A percentile compares a stretch with the other conserved stretches of the same genome.
These are phyloP conservation scores for Trichoderma lentiforme DNA, from an alignment of 2,329 filamentous ascomycete genomes.

Conservation along the genomic window DNA sequence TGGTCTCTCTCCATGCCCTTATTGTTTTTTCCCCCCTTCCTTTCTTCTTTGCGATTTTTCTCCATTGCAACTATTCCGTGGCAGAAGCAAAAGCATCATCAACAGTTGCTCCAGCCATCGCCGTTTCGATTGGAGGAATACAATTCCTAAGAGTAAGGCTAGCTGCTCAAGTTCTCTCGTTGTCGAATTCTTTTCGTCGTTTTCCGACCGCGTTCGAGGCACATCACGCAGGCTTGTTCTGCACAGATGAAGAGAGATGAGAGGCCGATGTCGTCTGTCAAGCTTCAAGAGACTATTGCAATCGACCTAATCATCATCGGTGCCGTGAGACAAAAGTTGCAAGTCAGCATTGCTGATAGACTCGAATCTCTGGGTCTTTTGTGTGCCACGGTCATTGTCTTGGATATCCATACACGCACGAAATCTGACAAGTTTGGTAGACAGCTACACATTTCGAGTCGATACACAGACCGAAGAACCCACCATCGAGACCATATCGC, in stretches of 20 bases:
- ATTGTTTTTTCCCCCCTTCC: background rate
- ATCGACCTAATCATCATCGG: background rate
- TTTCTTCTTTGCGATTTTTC: background rate
- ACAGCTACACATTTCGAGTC: background rate
- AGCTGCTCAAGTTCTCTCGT: background rate
- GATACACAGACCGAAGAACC: background rate
- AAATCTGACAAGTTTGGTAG: background rate
- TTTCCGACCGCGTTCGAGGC: background rate
- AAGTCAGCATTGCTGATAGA: background rate
- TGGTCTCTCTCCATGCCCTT: background rate
- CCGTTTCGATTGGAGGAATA: background rate
- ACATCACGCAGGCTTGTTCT: background rate
- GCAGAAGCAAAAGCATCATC: background rate
- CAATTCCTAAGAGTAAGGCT: background rate
- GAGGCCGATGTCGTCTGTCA: background rate
- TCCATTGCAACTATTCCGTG: background rate
- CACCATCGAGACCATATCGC: background rate
- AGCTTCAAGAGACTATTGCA: background rate
- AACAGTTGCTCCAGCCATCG: background rate
- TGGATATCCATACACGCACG: background rate
- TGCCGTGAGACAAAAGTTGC: background rate
- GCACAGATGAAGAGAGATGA: background rate
- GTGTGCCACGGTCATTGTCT: background rate
- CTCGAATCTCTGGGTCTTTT: background rate
- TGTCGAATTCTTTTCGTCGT: background rate